Percentiles rank a stretch among this genome's conserved stretches.
Evolutionary conservation across 306 rosid species (phyloP).

Genomic region (Myrica gale): DNA sequence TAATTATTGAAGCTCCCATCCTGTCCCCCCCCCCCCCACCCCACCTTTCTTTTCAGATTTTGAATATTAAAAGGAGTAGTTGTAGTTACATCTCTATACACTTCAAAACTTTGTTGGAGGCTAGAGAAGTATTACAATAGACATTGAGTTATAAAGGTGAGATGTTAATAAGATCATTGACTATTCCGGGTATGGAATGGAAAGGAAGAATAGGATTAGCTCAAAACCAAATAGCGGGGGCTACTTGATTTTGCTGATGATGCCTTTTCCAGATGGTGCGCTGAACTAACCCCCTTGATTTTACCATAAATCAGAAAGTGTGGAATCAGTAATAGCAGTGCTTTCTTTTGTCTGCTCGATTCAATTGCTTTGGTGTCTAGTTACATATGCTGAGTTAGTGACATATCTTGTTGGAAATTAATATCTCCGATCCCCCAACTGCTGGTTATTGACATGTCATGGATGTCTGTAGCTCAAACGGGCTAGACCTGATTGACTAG

Average conservation of each 20-base stretch:
- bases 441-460: not conserved
- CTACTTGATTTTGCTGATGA: not conserved
- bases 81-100: not conserved
- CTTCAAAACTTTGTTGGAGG: not conserved
- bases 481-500: not conserved
- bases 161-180: not conserved
- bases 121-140: not conserved
- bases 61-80: not conserved
- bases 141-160: not conserved
- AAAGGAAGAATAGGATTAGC: not conserved
- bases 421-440: not conserved
- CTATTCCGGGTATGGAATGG: not conserved
- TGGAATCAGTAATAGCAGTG: not conserved
- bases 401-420: conserved; percentile 2
- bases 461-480: not conserved
- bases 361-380: not conserved
- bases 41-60: not conserved
- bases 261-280: not conserved
- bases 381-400: not conserved
- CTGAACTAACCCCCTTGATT: not conserved
- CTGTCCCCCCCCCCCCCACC: not conserved
- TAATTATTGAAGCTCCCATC: not conserved
- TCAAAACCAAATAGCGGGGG: not conserved
- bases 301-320: not conserved
- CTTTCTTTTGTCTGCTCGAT: not conserved